Evolutionary conservation across 2,329 filamentous ascomycete species (phyloP).

Genomic region (Curvularia lunata): DNA sequence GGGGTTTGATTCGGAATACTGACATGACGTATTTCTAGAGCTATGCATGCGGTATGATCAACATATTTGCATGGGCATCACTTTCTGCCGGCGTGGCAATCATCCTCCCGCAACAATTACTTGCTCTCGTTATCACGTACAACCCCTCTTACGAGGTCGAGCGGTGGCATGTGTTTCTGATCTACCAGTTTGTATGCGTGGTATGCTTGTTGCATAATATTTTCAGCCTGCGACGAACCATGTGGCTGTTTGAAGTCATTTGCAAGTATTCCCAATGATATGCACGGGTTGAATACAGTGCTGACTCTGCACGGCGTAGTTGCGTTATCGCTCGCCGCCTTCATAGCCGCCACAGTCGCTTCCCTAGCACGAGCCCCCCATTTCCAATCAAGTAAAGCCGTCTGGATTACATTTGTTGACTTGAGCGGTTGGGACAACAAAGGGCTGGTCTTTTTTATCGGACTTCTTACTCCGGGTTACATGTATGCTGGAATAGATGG

Average conservation of each 20-base stretch:
- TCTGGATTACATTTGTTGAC: constrained; percentile 1
- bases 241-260: background rate
- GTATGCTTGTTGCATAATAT: background rate
- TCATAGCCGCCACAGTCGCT: constrained; percentile 1
- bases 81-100: background rate
- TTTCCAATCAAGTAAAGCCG: constrained; percentile 1
- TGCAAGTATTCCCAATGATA: background rate
- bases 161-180: background rate
- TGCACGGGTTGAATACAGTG: background rate
- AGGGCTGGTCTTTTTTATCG: background rate
- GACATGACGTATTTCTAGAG: background rate
- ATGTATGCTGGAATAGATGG: constrained; percentile 2
- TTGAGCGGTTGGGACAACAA: background rate
- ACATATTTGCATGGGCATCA: background rate
- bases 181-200: background rate
- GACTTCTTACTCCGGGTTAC: constrained; percentile 1
- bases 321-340: background rate
- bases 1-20: background rate
- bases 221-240: background rate
- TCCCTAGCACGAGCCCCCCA: background rate
- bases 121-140: background rate
- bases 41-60: constrained; percentile 2
- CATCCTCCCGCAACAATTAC: background rate
- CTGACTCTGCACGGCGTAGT: background rate
- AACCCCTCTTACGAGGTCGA: background rate